Evolutionary conservation across 2,329 filamentous ascomycete genomes (phyloP).

Genomic region (Cladosporium sp.): DNA sequence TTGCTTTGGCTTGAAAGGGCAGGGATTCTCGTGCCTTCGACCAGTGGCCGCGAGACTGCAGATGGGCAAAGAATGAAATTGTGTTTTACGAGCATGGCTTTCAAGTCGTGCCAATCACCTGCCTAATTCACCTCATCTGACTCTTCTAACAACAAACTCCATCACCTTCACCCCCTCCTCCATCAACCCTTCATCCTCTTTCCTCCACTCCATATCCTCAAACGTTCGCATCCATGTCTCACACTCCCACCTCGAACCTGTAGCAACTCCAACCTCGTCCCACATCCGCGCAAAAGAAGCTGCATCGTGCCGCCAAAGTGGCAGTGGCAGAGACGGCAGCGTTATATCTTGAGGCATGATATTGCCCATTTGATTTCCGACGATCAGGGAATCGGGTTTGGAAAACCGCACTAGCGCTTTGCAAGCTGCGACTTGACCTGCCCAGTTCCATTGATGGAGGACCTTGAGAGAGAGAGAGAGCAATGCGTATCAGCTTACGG

Average conservation of each 20-base stretch:
- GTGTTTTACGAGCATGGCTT: no score
- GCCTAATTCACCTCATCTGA: background rate
- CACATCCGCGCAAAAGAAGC: slow-evolving; percentile 34
- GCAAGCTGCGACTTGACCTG: slow-evolving; percentile 33
- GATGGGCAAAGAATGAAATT: no score
- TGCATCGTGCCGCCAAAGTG: slow-evolving; percentile 33
- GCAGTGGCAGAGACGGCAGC: background rate
- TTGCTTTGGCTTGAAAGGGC: no score
- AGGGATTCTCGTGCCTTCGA: no score
- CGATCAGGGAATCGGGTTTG: slow-evolving; percentile 32
- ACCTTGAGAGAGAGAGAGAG: slow-evolving; percentile 20
- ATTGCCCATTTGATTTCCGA: slow-evolving; percentile 37
- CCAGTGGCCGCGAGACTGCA: no score
- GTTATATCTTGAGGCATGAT: slow-evolving; percentile 22
- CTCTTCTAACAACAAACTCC: slow-evolving; percentile 14
- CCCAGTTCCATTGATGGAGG: slow-evolving; percentile 40
- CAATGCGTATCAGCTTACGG: no score
- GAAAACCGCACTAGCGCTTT: slow-evolving; percentile 30
- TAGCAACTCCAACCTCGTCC: slow-evolving; percentile 35
- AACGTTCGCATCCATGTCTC: slow-evolving; percentile 11
- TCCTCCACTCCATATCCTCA: slow-evolving; percentile 3
- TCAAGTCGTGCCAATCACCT: no score
- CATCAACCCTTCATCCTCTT: slow-evolving; percentile 12
- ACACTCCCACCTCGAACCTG: slow-evolving; percentile 32
- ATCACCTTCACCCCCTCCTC: slow-evolving; percentile 5